Percentiles rank a stretch among this genome's conserved stretches.
Conservation (phyloP, 805 yeast species). For the Starmerella cellae region DNA sequence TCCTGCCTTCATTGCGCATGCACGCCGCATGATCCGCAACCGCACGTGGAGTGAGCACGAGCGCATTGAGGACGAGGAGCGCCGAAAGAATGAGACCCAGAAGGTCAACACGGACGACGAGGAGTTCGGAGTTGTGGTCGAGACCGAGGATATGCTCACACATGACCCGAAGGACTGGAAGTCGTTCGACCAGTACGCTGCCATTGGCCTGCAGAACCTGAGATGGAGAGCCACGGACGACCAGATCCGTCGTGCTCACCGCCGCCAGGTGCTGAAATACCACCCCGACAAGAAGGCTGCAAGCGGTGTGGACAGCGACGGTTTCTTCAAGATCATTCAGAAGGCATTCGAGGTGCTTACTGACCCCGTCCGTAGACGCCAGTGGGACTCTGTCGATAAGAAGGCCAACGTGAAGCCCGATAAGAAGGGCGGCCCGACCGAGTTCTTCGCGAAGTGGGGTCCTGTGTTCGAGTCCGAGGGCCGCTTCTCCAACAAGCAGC, state of each 20-base stretch:
- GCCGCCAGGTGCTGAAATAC: conserved; percentile 89
- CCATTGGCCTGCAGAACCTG: conserved; percentile 80
- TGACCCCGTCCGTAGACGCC: conserved; percentile 77
- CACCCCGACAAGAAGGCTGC: conserved; percentile 98
- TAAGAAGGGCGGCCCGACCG: conserved; percentile 45
- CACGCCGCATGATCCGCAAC: conserved; percentile 87
- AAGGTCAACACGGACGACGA: conserved; percentile 43
- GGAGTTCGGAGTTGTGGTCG: conserved; percentile 39
- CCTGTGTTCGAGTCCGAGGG: conserved; percentile 84
- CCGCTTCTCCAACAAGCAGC: conserved; percentile 82
- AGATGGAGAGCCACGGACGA: conserved; percentile 85
- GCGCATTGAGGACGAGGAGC: conserved; percentile 75
- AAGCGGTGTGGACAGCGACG: conserved; percentile 77
- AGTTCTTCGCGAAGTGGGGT: conserved; percentile 83
- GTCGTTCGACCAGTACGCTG: conserved; percentile 88
- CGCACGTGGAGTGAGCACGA: conserved; percentile 98
- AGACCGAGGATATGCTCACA: conserved; percentile 62
- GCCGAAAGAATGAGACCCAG: conserved; percentile 47
- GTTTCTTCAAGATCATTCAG: conserved; percentile 94
- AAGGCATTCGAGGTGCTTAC: conserved; percentile 85
- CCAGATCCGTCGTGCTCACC: conserved; percentile 91
- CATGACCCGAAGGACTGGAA: conserved; percentile 99
- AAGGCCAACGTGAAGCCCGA: conserved; percentile 79
- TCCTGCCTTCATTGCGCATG: conserved; percentile 88
- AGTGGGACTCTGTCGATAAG: conserved; percentile 89